Conservation (phyloP, 2,329 filamentous ascomycete species). For the Aspergillus japonicus region DNA sequence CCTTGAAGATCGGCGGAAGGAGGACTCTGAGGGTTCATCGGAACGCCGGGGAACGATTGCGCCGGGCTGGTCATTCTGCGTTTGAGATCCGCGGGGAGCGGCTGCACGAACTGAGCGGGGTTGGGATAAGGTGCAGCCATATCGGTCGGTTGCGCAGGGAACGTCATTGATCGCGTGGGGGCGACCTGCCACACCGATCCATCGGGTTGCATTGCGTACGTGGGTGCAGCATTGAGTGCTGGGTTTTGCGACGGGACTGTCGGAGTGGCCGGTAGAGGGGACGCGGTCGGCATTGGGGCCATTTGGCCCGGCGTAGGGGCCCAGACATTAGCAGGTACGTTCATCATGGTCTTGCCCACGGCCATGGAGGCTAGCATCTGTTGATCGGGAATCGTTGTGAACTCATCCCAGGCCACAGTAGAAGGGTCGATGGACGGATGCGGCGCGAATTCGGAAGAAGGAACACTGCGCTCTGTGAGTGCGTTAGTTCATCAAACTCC, state of each 20-base stretch:
- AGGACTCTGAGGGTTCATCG: conserved; percentile 27
- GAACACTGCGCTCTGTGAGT: conserved; percentile 29
- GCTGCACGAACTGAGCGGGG: conserved; percentile 30
- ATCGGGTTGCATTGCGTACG: conserved; percentile 38
- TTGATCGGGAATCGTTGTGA: conserved; percentile 37
- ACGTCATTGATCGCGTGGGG: conserved; percentile 35
- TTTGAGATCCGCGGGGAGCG: conserved; percentile 35
- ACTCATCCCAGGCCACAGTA: conserved; percentile 38
- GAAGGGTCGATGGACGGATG: conserved; percentile 34
- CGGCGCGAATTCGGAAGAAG: conserved; percentile 29
- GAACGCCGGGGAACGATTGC: conserved; percentile 24
- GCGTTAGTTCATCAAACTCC: background rate
- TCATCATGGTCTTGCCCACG: conserved; percentile 35
- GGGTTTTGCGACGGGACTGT: conserved; percentile 34
- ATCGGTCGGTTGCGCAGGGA: conserved; percentile 30
- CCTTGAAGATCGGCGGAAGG: conserved; percentile 28
- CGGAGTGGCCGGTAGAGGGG: conserved; percentile 31
- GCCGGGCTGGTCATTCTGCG: conserved; percentile 39
- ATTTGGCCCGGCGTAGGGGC: conserved; percentile 28
- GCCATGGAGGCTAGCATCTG: conserved; percentile 36
- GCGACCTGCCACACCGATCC: conserved; percentile 38
- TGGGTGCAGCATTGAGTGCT: conserved; percentile 27
- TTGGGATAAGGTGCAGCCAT: conserved; percentile 27
- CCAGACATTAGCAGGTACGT: conserved; percentile 35
- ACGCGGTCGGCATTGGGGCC: conserved; percentile 26